phyloP scores from a whole-genome alignment of 768 basidiomycete species.

The Russula foetens region DNA sequence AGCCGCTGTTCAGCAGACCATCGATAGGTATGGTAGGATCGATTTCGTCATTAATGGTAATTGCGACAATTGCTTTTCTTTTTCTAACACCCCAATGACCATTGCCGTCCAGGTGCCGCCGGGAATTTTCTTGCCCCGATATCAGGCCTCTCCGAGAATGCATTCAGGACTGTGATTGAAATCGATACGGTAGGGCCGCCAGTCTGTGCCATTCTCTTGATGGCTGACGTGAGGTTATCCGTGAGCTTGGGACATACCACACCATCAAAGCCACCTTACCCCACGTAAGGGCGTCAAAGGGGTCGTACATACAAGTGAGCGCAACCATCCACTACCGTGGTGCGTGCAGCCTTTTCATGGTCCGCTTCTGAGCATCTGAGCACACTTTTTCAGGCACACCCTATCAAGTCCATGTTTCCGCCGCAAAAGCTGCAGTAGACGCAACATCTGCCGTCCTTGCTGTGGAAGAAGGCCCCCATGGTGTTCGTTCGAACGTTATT shows the following conservation, averaged over 20 bases:
- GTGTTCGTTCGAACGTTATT: slow-evolving; percentile 86
- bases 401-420: slow-evolving; percentile 88
- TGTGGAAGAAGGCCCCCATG: slow-evolving; percentile 89
- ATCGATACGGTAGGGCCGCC: slow-evolving; percentile 70
- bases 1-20: slow-evolving; percentile 65
- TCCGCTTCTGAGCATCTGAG: not conserved
- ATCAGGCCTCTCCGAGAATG: slow-evolving; percentile 76
- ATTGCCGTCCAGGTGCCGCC: slow-evolving; percentile 59
- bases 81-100: not conserved
- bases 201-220: not conserved
- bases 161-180: slow-evolving; percentile 86
- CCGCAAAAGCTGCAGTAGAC: slow-evolving; percentile 92
- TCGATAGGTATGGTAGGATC: slow-evolving; percentile 74
- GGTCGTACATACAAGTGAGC: slow-evolving; percentile 84
- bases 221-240: not conserved
- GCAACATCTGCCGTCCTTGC: slow-evolving; percentile 81
- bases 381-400: slow-evolving; percentile 46
- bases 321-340: slow-evolving; percentile 83
- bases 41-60: slow-evolving; percentile 93
- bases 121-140: slow-evolving; percentile 95
- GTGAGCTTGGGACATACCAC: slow-evolving; percentile 83
- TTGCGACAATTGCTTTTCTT: slow-evolving; percentile 17
- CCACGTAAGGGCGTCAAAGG: slow-evolving; percentile 60
- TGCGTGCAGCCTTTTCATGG: slow-evolving; percentile 25
- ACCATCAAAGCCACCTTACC: slow-evolving; percentile 88